phyloP scores from a whole-genome alignment of 495 filamentous ascomycete species.

The Melanomma pulvis-pyrius region DNA sequence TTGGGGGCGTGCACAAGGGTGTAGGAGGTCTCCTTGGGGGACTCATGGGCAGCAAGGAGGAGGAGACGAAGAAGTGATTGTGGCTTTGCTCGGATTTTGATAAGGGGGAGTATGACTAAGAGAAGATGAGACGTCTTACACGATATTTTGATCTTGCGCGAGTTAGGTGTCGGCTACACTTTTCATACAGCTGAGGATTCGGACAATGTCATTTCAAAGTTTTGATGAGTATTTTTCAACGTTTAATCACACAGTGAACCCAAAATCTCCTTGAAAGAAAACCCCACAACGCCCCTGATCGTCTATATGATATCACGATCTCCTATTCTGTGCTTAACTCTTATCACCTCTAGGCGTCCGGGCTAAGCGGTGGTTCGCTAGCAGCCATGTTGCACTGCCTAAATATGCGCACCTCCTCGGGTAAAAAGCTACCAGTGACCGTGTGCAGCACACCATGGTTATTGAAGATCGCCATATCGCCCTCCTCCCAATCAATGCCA shows the following conservation, averaged over 20 bases:
- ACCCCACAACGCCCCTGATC: not conserved
- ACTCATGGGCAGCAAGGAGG: not conserved
- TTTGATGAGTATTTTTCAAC: too few species aligned
- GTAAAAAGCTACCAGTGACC: conserved; percentile 71
- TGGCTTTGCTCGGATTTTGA: too few species aligned
- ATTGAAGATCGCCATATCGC: conserved; percentile 73
- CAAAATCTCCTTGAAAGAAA: not conserved
- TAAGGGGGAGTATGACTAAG: too few species aligned
- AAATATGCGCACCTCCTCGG: conserved; percentile 71
- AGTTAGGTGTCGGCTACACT: too few species aligned
- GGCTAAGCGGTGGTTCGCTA: conserved; percentile 56
- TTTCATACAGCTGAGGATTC: too few species aligned
- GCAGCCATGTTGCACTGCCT: conserved; percentile 76
- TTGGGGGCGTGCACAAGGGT: conserved; percentile 31
- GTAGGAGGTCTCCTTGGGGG: conserved; percentile 35
- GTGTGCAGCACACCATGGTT: conserved; percentile 72
- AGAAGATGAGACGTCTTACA: too few species aligned
- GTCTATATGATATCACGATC: not conserved
- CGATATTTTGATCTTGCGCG: too few species aligned
- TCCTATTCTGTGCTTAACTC: not conserved
- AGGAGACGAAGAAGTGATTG: not conserved
- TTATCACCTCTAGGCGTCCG: conserved; percentile 33
- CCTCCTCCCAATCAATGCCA: conserved; percentile 73
- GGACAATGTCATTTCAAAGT: too few species aligned
- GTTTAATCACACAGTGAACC: too few species aligned